phyloP scores from a whole-genome alignment of 192 early-diverging fungal species.

The Entomortierella parvispora region DNA sequence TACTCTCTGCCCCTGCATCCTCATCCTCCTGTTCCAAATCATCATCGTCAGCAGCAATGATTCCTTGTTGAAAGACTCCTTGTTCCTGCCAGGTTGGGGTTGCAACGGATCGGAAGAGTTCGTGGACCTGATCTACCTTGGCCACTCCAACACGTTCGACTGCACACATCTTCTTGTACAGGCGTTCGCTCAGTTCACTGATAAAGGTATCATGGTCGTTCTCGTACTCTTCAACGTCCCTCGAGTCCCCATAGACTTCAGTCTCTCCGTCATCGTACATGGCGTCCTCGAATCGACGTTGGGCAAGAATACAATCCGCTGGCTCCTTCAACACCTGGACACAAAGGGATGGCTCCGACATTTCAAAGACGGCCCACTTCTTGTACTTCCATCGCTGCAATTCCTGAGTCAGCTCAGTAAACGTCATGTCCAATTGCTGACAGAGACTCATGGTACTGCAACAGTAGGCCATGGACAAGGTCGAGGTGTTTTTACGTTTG shows the following conservation, averaged over 20 bases:
- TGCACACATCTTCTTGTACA: conserved; percentile 42
- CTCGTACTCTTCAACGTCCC: conserved; percentile 13
- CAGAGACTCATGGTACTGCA: conserved; percentile 38
- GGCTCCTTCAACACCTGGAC: conserved; percentile 36
- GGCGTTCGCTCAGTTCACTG: conserved; percentile 17
- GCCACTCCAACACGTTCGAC: conserved; percentile 48
- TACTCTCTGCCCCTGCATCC: conserved; percentile 12
- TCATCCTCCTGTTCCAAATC: conserved; percentile 5
- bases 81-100: conserved; percentile 46
- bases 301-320: conserved; percentile 18
- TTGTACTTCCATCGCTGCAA: conserved; percentile 43
- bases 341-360: conserved; percentile 35
- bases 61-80: conserved; percentile 13
- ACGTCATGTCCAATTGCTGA: conserved; percentile 18
- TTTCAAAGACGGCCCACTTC: conserved; percentile 46
- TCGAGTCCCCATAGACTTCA: no score
- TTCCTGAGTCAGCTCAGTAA: conserved; percentile 33
- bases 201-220: conserved; percentile 41
- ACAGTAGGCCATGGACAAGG: conserved; percentile 37
- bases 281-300: neutral
- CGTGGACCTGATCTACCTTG: conserved; percentile 48
- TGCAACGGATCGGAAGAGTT: conserved; percentile 31
- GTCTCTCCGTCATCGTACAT: conserved; percentile 3
- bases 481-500: conserved; percentile 11
- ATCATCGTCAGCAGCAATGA: neutral